Conservation (phyloP, 2,329 filamentous ascomycete species). For the Penicillium expansum region DNA sequence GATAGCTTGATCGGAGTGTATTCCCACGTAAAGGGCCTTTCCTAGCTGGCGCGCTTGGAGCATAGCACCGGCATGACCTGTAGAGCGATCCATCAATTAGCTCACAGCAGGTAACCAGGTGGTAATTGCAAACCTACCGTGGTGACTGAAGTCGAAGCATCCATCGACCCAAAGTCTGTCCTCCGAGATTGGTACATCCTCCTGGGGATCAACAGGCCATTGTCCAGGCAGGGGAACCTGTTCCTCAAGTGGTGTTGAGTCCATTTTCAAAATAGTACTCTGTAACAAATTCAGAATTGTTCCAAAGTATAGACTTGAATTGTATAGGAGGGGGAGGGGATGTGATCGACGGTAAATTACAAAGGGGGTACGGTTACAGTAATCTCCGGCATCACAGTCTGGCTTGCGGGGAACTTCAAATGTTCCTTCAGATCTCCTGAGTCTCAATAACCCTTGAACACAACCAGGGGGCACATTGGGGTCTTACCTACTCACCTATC, state of each 20-base stretch:
- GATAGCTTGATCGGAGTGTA: constrained; percentile 95
- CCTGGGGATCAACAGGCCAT: constrained; percentile 65
- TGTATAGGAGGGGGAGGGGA: constrained; percentile 1
- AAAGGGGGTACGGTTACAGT: constrained; percentile 1
- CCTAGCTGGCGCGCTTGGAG: constrained; percentile 92
- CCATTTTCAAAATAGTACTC: constrained; percentile 8
- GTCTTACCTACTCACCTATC: neutral
- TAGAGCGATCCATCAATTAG: neutral
- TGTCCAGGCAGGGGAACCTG: constrained; percentile 53
- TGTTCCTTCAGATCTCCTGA: constrained; percentile 2
- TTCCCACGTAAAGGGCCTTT: constrained; percentile 81
- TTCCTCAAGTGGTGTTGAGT: constrained; percentile 26
- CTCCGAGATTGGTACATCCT: constrained; percentile 56
- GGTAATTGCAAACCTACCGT: constrained; percentile 57
- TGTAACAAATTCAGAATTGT: neutral
- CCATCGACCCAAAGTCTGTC: constrained; percentile 96
- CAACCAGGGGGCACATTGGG: neutral
- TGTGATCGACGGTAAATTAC: constrained; percentile 10
- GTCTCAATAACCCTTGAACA: neutral
- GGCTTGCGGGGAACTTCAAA: constrained; percentile 6
- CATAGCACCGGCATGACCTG: constrained; percentile 93
- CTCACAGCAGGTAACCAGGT: constrained; percentile 8
- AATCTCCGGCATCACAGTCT: neutral
- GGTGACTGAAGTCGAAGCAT: constrained; percentile 99
- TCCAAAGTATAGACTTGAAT: neutral